phyloP scores from a whole-genome alignment of 306 rosid genomes.

The Dryas octopetala region DNA sequence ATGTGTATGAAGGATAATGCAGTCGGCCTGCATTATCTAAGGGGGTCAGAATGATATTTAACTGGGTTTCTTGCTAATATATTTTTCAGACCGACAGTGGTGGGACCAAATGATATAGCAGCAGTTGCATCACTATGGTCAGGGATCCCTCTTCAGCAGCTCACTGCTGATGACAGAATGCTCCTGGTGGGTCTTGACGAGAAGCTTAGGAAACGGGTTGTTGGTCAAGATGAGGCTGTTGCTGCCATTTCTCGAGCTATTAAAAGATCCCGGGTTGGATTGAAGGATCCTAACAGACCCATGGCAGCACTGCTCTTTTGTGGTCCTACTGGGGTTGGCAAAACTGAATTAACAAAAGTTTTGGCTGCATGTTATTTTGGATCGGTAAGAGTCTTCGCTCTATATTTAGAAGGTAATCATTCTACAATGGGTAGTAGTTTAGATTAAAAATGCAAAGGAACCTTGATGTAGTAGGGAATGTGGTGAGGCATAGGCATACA shows the following conservation, averaged over 20 bases:
- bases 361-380: conserved; percentile 78
- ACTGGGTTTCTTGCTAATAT: conserved; percentile 27
- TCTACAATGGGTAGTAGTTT: not conserved
- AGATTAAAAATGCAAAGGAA: conserved; percentile 2
- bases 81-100: conserved; percentile 52
- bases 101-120: conserved; percentile 69
- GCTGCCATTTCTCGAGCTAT: conserved; percentile 71
- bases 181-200: conserved; percentile 57
- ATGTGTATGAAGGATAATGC: conserved; percentile 13
- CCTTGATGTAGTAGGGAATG: not conserved
- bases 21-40: conserved; percentile 12
- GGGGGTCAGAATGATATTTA: conserved; percentile 27
- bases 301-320: conserved; percentile 74
- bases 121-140: conserved; percentile 81
- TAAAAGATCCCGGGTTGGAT: conserved; percentile 72
- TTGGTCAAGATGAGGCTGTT: conserved; percentile 88
- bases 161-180: conserved; percentile 68
- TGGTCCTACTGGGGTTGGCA: conserved; percentile 92
- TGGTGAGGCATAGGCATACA: not conserved
- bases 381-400: conserved; percentile 56
- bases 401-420: not conserved
- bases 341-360: conserved; percentile 78
- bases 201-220: conserved; percentile 60
- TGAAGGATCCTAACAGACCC: conserved; percentile 79
- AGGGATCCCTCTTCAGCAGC: conserved; percentile 77